A percentile compares a stretch with the other conserved stretches of the same genome.
Evolutionary conservation across 208 protist genomes (phyloP).

Genomic region (Leishmania lainsoni): DNA sequence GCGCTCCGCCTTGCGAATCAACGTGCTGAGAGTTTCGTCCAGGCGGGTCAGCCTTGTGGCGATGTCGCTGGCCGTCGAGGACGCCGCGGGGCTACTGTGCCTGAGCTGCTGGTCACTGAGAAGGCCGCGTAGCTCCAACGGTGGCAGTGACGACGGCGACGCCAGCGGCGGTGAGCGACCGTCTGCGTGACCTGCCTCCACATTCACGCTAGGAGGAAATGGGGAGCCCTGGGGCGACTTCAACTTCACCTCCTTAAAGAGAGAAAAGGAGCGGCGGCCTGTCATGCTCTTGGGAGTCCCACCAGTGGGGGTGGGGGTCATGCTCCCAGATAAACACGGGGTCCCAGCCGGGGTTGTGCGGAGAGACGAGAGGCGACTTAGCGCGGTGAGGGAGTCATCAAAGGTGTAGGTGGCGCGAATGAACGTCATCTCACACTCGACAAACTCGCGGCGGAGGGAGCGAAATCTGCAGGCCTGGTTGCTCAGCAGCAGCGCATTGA

Average conservation of each 20-base stretch:
- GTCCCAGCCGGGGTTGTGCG: conserved; percentile 25
- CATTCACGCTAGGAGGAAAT: neutral
- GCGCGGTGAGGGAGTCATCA: conserved; percentile 39
- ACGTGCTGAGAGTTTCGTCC: conserved; percentile 31
- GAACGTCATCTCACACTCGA: conserved; percentile 38
- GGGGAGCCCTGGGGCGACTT: conserved; percentile 31
- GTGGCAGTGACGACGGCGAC: neutral
- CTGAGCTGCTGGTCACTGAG: neutral
- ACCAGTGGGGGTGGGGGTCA: neutral
- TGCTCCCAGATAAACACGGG: conserved; percentile 24
- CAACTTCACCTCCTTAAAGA: conserved; percentile 45
- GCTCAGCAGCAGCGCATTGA: conserved; percentile 64
- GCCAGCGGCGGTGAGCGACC: conserved; percentile 11
- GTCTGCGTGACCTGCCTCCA: conserved; percentile 3
- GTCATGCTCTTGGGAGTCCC: conserved; percentile 15
- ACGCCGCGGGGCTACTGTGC: neutral
- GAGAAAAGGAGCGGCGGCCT: conserved; percentile 42
- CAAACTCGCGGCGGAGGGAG: conserved; percentile 47
- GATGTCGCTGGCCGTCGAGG: conserved; percentile 11
- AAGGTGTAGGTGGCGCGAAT: conserved; percentile 53
- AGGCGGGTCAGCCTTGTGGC: conserved; percentile 25
- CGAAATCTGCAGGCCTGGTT: conserved; percentile 53
- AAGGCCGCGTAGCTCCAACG: conserved; percentile 13
- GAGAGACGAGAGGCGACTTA: conserved; percentile 26
- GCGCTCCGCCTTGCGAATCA: conserved; percentile 38